Base-by-base conservation (phyloP, 306 rosid species). In the Prunus mira region DNA sequence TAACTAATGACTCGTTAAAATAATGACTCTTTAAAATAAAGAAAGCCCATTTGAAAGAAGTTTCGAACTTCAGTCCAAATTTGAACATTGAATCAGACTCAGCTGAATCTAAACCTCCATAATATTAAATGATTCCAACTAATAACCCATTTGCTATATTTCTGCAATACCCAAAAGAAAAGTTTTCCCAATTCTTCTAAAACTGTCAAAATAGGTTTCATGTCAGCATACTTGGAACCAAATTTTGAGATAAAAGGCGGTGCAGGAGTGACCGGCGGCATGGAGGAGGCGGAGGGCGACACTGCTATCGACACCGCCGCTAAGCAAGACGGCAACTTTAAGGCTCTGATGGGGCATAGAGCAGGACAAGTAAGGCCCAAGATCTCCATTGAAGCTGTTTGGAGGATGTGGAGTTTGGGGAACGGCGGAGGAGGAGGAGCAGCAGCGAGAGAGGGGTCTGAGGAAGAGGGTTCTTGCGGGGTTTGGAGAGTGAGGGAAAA, bases 241-340 rank as follows among this genome's bases (percentile, higher is more conserved):
- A 52, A 95, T 95, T 79, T 90, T 92, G 78, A 92, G 97, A 79
- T 90, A 95, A 87, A 92, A 90, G 70, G 97, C 97, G 50, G 91
- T 87, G 82, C 98, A 95, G 45, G 90, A 86, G 76, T 95, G 97
- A 6, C 97, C 97, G 18, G 93, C 93, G 25, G 97, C 93, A 32
- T 89, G 96, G 60, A 90, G 97, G 7, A 95, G 87, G 19, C 91
- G 92, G 79, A 95, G 97, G 54, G 97, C 97, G 46, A 92, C 96
- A 76, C 97, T 92, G 86, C 97, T 95, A 67, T 95, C 97, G 45
- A 90, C 97, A 12, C 97, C 98, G 20, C 97, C 97, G 67, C 97
- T 95, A 41, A 95, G 79, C 69, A 95, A 93, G 63, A 95, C 91
- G 9, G 97, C 96, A 5, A 90, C 91, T 69, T 81, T 89, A 83